phyloP scores from a whole-genome alignment of 1,139 yeast genomes.

The Ogataea hybrid region DNA sequence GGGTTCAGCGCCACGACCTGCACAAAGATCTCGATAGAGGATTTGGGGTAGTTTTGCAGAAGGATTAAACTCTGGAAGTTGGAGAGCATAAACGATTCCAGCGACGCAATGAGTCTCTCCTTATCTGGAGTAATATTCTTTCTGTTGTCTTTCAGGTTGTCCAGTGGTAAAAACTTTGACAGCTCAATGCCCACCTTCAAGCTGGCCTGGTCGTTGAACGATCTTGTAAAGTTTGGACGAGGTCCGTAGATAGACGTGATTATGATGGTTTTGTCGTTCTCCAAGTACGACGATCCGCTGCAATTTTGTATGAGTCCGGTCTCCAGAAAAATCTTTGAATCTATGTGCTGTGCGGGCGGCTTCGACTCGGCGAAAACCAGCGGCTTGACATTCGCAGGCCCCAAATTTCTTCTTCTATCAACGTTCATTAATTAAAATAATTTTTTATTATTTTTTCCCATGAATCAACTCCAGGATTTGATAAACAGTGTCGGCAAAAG shows the following conservation, averaged over 20 bases:
- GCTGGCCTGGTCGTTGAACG: slow-evolving; percentile 28
- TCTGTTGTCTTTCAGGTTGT: slow-evolving; percentile 11
- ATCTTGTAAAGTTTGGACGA: slow-evolving; percentile 54
- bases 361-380: slow-evolving; percentile 37
- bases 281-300: slow-evolving; percentile 82
- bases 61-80: slow-evolving; percentile 61
- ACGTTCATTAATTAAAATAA: slow-evolving; percentile 3
- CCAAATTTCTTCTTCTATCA: slow-evolving; percentile 72
- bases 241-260: slow-evolving; percentile 86
- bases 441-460: slow-evolving; percentile 3
- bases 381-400: slow-evolving; percentile 59
- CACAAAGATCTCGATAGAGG: slow-evolving; percentile 79
- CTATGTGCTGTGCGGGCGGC: background rate
- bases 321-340: slow-evolving; percentile 36
- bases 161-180: slow-evolving; percentile 20
- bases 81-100: slow-evolving; percentile 50
- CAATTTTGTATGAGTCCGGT: slow-evolving; percentile 69
- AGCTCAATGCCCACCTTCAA: slow-evolving; percentile 26
- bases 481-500: background rate
- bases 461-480: slow-evolving; percentile 4
- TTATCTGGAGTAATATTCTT: slow-evolving; percentile 12
- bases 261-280: slow-evolving; percentile 59
- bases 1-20: slow-evolving; percentile 53
- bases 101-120: slow-evolving; percentile 11
- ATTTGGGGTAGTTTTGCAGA: slow-evolving; percentile 79